Percentiles rank a stretch among this genome's conserved stretches.
Conservation (phyloP, 129 eudicot species). For the Daucus carota region DNA sequence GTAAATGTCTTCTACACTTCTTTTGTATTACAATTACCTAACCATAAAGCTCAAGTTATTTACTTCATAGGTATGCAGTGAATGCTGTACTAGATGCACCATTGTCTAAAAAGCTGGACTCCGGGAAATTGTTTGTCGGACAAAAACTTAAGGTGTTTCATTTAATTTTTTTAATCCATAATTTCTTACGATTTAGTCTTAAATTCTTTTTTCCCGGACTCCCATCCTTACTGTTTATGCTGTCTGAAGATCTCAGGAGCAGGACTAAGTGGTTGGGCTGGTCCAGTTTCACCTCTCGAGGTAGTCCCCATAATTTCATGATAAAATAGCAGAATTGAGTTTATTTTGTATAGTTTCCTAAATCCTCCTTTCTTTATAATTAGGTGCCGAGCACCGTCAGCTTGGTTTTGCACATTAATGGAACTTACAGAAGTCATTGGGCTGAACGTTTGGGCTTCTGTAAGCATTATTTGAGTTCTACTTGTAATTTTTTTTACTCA, state of each 20-base stretch:
- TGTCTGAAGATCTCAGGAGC: slow-evolving; percentile 82
- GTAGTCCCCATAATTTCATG: slow-evolving; percentile 19
- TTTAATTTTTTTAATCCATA: background rate
- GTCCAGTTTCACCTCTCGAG: slow-evolving; percentile 89
- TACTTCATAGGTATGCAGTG: slow-evolving; percentile 57
- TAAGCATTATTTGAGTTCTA: slow-evolving; percentile 32
- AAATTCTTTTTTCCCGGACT: background rate
- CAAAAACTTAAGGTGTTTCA: slow-evolving; percentile 73
- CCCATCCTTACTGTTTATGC: slow-evolving; percentile 29
- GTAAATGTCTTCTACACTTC: slow-evolving; percentile 25
- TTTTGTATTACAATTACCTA: slow-evolving; percentile 1
- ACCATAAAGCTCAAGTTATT: slow-evolving; percentile 8
- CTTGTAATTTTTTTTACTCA: background rate
- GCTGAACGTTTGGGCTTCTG: slow-evolving; percentile 91
- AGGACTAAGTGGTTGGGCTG: slow-evolving; percentile 66
- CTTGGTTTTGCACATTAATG: slow-evolving; percentile 71
- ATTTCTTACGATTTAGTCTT: slow-evolving; percentile 7
- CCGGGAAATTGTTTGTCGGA: slow-evolving; percentile 73
- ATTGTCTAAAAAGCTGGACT: slow-evolving; percentile 51
- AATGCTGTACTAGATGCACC: slow-evolving; percentile 65
- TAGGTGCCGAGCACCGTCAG: slow-evolving; percentile 55
- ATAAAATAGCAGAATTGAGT: background rate
- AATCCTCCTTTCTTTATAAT: slow-evolving; percentile 12
- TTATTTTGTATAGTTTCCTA: background rate
- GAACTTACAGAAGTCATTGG: slow-evolving; percentile 96